Evolutionary conservation across 2,329 filamentous ascomycete genomes (phyloP).

Genomic region (Penicillium sp.): DNA sequence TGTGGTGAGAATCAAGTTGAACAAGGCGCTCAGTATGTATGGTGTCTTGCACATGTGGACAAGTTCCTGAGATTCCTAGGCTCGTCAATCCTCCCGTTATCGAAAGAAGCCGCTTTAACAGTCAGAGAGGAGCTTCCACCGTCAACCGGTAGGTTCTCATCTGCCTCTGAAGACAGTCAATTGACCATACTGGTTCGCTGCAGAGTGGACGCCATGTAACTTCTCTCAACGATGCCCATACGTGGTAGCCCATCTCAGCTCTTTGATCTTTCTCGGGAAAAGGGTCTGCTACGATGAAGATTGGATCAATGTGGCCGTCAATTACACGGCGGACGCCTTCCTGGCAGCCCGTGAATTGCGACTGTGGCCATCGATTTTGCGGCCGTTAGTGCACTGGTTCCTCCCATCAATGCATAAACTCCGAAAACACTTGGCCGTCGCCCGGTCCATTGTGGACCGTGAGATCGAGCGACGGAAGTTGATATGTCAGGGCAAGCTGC

Average conservation of each 20-base stretch:
- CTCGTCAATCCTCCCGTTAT: slow-evolving; percentile 24
- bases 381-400: slow-evolving; percentile 43
- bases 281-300: slow-evolving; percentile 19
- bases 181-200: slow-evolving; percentile 2
- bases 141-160: slow-evolving; percentile 20
- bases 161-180: neutral
- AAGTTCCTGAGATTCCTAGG: slow-evolving; percentile 9
- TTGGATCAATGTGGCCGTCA: slow-evolving; percentile 26
- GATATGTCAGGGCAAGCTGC: slow-evolving; percentile 19
- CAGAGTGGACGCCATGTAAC: slow-evolving; percentile 52
- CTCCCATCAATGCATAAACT: slow-evolving; percentile 39
- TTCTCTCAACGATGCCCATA: slow-evolving; percentile 50
- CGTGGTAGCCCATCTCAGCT: slow-evolving; percentile 50
- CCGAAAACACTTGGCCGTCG: slow-evolving; percentile 36
- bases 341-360: slow-evolving; percentile 37
- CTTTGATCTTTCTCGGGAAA: slow-evolving; percentile 29
- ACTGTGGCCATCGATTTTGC: slow-evolving; percentile 38
- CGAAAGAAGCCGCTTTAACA: slow-evolving; percentile 21
- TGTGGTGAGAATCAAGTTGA: slow-evolving; percentile 28
- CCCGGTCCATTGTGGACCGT: slow-evolving; percentile 31
- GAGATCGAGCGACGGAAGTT: slow-evolving; percentile 23
- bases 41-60: neutral
- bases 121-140: slow-evolving; percentile 22
- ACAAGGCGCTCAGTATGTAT: slow-evolving; percentile 27
- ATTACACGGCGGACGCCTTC: slow-evolving; percentile 24